A percentile compares a stretch with the other conserved stretches of the same genome.
phyloP scores from a whole-genome alignment of 331 rosid species.

The Saraca asoca region DNA sequence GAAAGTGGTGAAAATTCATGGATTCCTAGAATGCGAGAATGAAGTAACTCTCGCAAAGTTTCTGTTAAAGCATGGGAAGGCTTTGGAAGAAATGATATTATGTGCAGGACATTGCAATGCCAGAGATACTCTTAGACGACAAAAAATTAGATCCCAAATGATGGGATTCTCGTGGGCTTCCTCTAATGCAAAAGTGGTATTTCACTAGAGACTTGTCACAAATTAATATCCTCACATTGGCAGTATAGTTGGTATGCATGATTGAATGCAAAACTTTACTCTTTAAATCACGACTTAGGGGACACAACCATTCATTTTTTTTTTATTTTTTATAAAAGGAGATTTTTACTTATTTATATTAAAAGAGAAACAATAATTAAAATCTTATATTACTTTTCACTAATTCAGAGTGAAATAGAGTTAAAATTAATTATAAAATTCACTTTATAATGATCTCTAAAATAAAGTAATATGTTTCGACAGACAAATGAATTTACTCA shows the following conservation, averaged over 20 bases:
- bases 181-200: slow-evolving; percentile 66
- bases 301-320: too few relatives aligned
- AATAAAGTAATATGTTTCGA: too few relatives aligned
- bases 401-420: too few relatives aligned
- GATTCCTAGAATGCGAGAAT: slow-evolving; percentile 68
- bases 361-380: too few relatives aligned
- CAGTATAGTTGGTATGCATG: background rate
- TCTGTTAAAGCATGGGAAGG: slow-evolving; percentile 74
- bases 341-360: too few relatives aligned
- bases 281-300: too few relatives aligned
- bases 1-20: slow-evolving; percentile 66
- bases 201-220: slow-evolving; percentile 37
- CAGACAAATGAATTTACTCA: too few relatives aligned
- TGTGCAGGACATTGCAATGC: slow-evolving; percentile 44
- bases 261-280: background rate
- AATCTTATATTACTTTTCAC: too few relatives aligned
- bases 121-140: slow-evolving; percentile 60
- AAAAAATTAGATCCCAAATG: slow-evolving; percentile 68
- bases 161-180: slow-evolving; percentile 84
- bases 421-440: too few relatives aligned
- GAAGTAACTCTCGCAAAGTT: slow-evolving; percentile 74
- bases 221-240: background rate
- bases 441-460: too few relatives aligned
- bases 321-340: too few relatives aligned
- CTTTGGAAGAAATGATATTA: slow-evolving; percentile 59